phyloP scores from a whole-genome alignment of 768 basidiomycete genomes.

The Aureoboletus auriporus region DNA sequence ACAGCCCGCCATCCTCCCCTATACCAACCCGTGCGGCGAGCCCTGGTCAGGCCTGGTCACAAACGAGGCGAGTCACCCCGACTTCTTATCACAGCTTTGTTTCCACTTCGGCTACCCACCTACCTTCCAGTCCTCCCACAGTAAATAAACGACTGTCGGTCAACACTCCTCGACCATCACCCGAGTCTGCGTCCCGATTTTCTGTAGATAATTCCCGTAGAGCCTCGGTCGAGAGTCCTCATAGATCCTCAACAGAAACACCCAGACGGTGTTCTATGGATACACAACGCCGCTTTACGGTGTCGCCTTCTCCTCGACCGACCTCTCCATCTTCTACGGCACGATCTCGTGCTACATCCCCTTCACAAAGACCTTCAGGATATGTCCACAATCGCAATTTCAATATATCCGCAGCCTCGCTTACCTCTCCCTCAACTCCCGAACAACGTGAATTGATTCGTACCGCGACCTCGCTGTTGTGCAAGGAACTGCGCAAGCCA shows the following conservation, averaged over 20 bases:
- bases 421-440: constrained; percentile 45
- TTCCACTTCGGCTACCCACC: constrained; percentile 49
- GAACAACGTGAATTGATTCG: constrained; percentile 69
- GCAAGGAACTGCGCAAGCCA: constrained; percentile 61
- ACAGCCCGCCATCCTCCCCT: constrained; percentile 37
- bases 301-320: constrained; percentile 33
- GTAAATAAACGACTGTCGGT: constrained; percentile 27
- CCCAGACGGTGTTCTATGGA: constrained; percentile 21
- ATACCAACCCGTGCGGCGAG: constrained; percentile 36
- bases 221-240: constrained; percentile 36
- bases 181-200: constrained; percentile 14
- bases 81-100: constrained; percentile 38
- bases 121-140: constrained; percentile 30
- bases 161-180: constrained; percentile 15
- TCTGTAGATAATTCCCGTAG: constrained; percentile 31
- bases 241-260: constrained; percentile 29
- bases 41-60: constrained; percentile 42
- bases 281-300: constrained; percentile 20
- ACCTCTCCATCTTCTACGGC: constrained; percentile 42
- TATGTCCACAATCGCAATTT: constrained; percentile 53
- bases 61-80: constrained; percentile 38
- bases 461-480: constrained; percentile 57
- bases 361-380: constrained; percentile 37
- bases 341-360: constrained; percentile 43
- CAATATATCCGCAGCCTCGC: constrained; percentile 58